Base-by-base conservation (phyloP, 116 monocot genomes). In the Trichopus zeylanicus region DNA sequence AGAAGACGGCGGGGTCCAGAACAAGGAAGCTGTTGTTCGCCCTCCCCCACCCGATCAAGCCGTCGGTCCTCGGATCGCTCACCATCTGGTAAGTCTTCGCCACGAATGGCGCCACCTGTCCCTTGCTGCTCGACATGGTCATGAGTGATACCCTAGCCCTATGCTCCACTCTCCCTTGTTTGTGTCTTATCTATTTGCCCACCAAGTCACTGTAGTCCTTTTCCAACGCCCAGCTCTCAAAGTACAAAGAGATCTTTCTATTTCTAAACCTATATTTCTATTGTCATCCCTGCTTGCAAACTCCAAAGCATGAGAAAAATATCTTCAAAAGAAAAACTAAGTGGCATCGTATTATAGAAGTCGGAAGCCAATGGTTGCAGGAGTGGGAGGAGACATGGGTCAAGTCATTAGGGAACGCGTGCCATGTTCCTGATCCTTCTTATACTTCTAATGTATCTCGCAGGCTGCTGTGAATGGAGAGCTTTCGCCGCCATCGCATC, bases 21-120 rank as follows among this genome's bases (percentile, higher is more conserved):
- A 83, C 78, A 4, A 83, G 10, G 74, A 83, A 83, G 34, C 74
- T 78, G 55, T 83, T 83, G 70, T 70, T 67, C 22, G 23, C 32
- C 28, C 30, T 77, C 46, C 78, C 83, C 83, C 83, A 78, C 9
- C 74, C 58, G 54, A 83, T 68, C 26, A 70, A 23, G 1, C 4
- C 26, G 52, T 83, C 74, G 12, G 70, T 83, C 42, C 37, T 29
- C 16, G 74, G 78, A n/a, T 83, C 74, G 48, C 33, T n/a, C 21
- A 37, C 5, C 32, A 33, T 33, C 32, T 33, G 32, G 8, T 33
- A 33, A 4, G 32, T 33, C 32, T 33, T 33, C 32, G 32, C 32
- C 32, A 33, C 32, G 32, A 33, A 33, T 33, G 32, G 32, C 32
- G 32, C 32, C 32, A 33, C 32, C 32, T 33, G 32, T 33, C 32